These are phyloP conservation scores for Xylariaceae sp. DNA, from an alignment of 2,329 filamentous ascomycete species.

Conservation along the genomic window DNA sequence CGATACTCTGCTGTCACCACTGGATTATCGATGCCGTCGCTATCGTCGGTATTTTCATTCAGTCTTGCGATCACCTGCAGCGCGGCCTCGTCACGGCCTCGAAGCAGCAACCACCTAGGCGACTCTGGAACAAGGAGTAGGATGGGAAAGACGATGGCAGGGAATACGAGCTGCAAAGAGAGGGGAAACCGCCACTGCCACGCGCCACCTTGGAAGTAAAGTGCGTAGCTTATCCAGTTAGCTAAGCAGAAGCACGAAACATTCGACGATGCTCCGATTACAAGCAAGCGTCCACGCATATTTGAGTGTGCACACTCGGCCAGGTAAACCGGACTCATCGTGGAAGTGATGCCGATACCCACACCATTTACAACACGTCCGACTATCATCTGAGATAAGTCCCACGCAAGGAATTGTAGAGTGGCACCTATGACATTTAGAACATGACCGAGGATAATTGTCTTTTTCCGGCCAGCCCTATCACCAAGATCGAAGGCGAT, in stretches of 20 bases:
- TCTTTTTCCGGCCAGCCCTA: constrained; percentile 66
- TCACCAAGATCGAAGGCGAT: constrained; percentile 67
- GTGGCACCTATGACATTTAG: constrained; percentile 66
- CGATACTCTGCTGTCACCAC: constrained; percentile 39
- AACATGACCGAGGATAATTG: constrained; percentile 62
- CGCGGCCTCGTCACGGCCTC: constrained; percentile 50
- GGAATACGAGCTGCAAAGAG: constrained; percentile 43
- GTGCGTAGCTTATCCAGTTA: constrained; percentile 51
- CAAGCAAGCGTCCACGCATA: constrained; percentile 31
- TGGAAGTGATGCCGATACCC: constrained; percentile 36
- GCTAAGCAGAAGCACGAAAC: constrained; percentile 45
- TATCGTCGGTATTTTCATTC: constrained; percentile 42
- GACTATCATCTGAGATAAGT: constrained; percentile 34
- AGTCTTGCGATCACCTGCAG: constrained; percentile 58
- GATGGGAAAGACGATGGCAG: constrained; percentile 38
- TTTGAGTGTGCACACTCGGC: constrained; percentile 34
- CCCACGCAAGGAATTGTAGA: constrained; percentile 49
- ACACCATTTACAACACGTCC: constrained; percentile 35
- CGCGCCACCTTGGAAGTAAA: constrained; percentile 36
- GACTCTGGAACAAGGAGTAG: constrained; percentile 39
- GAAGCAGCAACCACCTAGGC: constrained; percentile 50
- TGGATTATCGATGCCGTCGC: constrained; percentile 25
- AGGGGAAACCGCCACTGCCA: constrained; percentile 43
- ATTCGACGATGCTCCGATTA: constrained; percentile 39
- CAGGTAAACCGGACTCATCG: constrained; percentile 35